Percentiles rank a stretch among this genome's conserved stretches.
Evolutionary conservation across 73 alveolate genomes (phyloP).

Genomic region (Paramecium sonneborni): DNA sequence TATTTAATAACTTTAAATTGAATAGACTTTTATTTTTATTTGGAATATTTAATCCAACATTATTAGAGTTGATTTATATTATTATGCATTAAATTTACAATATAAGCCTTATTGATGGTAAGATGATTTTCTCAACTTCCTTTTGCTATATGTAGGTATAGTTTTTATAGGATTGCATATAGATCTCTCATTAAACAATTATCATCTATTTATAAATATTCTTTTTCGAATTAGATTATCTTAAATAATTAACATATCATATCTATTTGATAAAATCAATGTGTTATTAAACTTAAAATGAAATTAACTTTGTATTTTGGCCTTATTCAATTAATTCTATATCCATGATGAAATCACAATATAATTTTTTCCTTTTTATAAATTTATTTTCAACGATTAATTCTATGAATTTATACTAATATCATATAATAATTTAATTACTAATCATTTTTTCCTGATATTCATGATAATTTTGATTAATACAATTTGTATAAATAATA

Average conservation of each 20-base stretch:
- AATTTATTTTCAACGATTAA: not conserved
- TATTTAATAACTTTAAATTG: too few species aligned
- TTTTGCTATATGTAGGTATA: slow-evolving; percentile 34
- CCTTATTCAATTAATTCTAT: not conserved
- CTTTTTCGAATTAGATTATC: slow-evolving; percentile 28
- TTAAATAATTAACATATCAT: not conserved
- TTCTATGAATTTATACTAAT: slow-evolving; percentile 7
- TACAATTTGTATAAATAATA: too few species aligned
- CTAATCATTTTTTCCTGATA: not conserved
- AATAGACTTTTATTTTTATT: too few species aligned
- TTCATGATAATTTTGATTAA: not conserved
- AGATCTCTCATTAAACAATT: not conserved
- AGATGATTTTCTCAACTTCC: too few species aligned
- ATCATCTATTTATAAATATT: slow-evolving; percentile 2
- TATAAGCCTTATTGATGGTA: too few species aligned
- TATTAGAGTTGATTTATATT: too few species aligned
- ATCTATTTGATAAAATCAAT: not conserved
- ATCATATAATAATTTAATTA: not conserved
- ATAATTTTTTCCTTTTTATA: not conserved
- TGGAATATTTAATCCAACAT: too few species aligned
- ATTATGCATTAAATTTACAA: too few species aligned
- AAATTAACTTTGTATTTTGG: not conserved
- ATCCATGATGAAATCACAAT: not conserved
- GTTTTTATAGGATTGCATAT: not conserved
- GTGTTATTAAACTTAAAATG: not conserved